Conservation (phyloP, 1,284 basidiomycete genomes). For the Trametes sp. region DNA sequence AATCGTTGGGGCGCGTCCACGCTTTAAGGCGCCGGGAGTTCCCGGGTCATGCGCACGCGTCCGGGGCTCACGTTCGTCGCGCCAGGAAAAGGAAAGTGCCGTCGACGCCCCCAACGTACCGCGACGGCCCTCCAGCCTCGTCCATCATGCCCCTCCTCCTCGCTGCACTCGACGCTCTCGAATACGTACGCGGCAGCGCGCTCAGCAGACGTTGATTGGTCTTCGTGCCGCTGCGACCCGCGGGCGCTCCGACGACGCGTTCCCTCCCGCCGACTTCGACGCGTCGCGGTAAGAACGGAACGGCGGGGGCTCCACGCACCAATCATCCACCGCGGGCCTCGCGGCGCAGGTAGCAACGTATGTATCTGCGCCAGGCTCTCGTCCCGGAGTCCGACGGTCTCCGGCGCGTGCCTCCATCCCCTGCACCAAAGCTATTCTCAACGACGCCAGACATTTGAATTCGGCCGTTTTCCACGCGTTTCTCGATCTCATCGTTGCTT, state of each 20-base stretch:
- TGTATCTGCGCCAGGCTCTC: not conserved
- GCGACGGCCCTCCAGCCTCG: not conserved
- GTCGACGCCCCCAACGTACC: not conserved
- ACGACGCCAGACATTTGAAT: not conserved
- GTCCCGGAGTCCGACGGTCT: not conserved
- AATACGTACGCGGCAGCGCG: not conserved
- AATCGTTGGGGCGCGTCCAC: conserved; percentile 32
- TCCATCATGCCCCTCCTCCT: conserved; percentile 8
- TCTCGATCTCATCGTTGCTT: conserved; percentile 26
- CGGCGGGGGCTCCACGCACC: not conserved
- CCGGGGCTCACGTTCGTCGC: conserved; percentile 33
- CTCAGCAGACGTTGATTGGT: conserved; percentile 3
- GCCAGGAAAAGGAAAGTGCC: not conserved
- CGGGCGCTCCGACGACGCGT: conserved; percentile 9
- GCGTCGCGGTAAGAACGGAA: not conserved
- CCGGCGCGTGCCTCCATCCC: not conserved
- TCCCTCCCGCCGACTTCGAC: not conserved
- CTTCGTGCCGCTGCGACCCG: not conserved
- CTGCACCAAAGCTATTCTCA: not conserved
- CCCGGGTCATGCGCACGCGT: conserved; percentile 35
- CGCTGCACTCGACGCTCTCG: not conserved
- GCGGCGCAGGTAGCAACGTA: too few relatives aligned
- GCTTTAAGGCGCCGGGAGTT: conserved; percentile 42
- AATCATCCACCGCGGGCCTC: not conserved
- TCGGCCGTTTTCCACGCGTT: conserved; percentile 15